phyloP scores from a whole-genome alignment of 2,329 filamentous ascomycete species.

The Fusarium sp. region DNA sequence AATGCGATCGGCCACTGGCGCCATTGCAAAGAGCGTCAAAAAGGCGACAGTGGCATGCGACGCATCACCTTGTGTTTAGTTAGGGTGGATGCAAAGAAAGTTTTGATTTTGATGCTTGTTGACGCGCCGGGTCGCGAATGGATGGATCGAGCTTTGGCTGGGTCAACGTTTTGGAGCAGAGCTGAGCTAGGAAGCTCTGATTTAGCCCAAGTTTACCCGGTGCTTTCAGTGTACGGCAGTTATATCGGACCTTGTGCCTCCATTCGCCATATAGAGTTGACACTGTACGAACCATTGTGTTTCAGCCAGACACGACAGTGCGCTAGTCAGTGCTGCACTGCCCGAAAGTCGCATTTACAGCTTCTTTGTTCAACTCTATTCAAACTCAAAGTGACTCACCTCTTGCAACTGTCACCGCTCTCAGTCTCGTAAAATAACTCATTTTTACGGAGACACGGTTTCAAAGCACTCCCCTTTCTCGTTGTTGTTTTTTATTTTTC shows the following conservation, averaged over 20 bases:
- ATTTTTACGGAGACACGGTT: neutral
- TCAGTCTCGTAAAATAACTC: conserved; percentile 6
- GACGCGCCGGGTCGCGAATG: conserved; percentile 47
- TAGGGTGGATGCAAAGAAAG: conserved; percentile 35
- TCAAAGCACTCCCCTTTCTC: neutral
- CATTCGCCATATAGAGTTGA: neutral
- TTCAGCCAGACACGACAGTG: neutral
- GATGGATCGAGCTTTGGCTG: conserved; percentile 41
- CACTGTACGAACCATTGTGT: conserved; percentile 23
- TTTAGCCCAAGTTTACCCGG: conserved; percentile 42
- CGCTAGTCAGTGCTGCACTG: neutral
- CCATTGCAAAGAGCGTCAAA: conserved; percentile 71
- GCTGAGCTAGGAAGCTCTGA: conserved; percentile 36
- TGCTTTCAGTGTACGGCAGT: conserved; percentile 13
- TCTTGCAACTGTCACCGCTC: conserved; percentile 23
- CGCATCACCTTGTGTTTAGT: conserved; percentile 49
- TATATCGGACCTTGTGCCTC: conserved; percentile 38
- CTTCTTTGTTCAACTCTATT: conserved; percentile 30
- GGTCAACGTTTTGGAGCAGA: conserved; percentile 43
- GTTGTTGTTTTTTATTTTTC: neutral
- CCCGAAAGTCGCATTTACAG: conserved; percentile 15
- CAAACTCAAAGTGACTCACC: conserved; percentile 34
- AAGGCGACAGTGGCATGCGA: conserved; percentile 50
- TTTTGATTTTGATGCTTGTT: conserved; percentile 40
- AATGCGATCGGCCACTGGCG: conserved; percentile 72